Evolutionary conservation across 192 early-diverging fungal species (phyloP), one percentile per base, ranked within the genome.

Genomic region (Coemansia sp.): DNA sequence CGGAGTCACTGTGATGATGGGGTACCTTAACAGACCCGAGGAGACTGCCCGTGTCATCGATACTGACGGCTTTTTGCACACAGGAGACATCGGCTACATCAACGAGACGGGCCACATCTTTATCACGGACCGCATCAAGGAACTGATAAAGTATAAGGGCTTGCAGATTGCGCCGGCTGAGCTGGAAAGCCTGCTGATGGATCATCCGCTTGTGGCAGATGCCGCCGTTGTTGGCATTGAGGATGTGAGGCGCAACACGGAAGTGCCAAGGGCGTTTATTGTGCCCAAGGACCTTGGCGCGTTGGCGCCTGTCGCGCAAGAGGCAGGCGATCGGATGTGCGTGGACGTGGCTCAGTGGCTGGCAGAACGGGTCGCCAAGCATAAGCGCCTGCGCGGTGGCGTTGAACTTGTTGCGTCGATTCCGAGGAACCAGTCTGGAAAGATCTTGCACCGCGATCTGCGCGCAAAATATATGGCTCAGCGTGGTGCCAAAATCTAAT

Each of bases 61-160:
- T 62, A 11, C 56, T 1, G 92, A 93, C 23, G 90, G 92, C 1
- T 95, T 85, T 77, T 67, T 95, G 41, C 91, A 89, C 56, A 95
- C 91, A 9, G 89, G 89, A 13, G 95, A 97, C 75, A 72, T 97
- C 23, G 92, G 81, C 5, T 57, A 81, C 5, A 80, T 88, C n/a
- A 87, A 91, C 67, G 71, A 84, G 49, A 60, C 89, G 3, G 89
- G 87, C 19, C 62, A 86, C 45, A 75, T 86, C 49, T 87, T 73
- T 67, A 85, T 87, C 36, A 77, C 85, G 15, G 89, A 88, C 66
- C 87, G 95, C 7, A 62, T 91, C 22, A 96, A 95, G 81, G 91
- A 94, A 61, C 84, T 96, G 46, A 95, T 95, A 78, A 97, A 97
- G 70, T 95, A 93, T 87, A 95, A 97, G 68, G 85, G 88, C 0